phyloP scores from a whole-genome alignment of 2,329 filamentous ascomycete species.

The Curvularia verruculosa region DNA sequence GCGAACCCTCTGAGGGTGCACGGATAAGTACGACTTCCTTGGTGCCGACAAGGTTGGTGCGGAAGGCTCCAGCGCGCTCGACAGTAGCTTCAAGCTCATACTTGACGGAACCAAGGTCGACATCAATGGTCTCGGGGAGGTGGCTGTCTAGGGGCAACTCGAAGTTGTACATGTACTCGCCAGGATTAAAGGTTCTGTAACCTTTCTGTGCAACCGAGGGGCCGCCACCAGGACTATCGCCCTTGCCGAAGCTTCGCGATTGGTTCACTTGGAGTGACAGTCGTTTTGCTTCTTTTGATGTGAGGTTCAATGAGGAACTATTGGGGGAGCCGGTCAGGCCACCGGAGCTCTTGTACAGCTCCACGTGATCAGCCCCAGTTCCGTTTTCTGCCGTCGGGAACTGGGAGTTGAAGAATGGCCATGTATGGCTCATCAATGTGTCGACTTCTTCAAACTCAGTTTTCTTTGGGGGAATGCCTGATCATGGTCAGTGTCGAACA shows the following conservation, averaged over 20 bases:
- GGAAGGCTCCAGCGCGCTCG: conserved; percentile 87
- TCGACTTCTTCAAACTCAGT: conserved; percentile 83
- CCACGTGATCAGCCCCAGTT: conserved; percentile 68
- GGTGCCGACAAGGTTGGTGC: conserved; percentile 80
- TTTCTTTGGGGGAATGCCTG: conserved; percentile 85
- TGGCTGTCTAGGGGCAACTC: conserved; percentile 83
- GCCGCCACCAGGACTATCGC: conserved; percentile 64
- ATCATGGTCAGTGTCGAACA: conserved; percentile 11
- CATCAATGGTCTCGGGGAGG: conserved; percentile 80
- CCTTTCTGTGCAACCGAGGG: conserved; percentile 73
- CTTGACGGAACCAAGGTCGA: conserved; percentile 83
- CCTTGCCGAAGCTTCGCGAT: conserved; percentile 83
- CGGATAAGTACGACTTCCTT: conserved; percentile 86
- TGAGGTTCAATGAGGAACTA: conserved; percentile 53
- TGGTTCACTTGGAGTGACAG: conserved; percentile 81
- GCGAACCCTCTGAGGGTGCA: conserved; percentile 82
- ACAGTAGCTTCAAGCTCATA: conserved; percentile 87
- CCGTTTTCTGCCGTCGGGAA: conserved; percentile 64
- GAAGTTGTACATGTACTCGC: conserved; percentile 76
- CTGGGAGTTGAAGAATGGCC: conserved; percentile 89
- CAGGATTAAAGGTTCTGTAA: conserved; percentile 83
- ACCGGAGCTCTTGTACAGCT: conserved; percentile 57
- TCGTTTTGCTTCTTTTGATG: conserved; percentile 63
- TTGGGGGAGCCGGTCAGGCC: conserved; percentile 54
- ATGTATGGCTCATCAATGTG: conserved; percentile 83